Conservation (phyloP, 345 rosid species). For the Brassica rapa region DNA sequence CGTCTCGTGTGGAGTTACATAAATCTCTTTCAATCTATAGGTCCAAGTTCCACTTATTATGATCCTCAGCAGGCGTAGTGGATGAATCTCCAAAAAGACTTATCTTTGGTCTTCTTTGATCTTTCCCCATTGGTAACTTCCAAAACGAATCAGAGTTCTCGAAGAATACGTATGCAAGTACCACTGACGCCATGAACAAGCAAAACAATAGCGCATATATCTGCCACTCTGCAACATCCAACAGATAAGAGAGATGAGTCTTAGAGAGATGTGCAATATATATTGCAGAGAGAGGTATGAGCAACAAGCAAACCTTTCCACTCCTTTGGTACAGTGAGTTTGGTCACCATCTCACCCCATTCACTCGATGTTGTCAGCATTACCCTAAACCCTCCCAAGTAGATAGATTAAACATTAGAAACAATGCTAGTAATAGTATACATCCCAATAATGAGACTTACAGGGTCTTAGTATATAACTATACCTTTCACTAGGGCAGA, state of each 20-base stretch:
- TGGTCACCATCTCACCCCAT: conserved; percentile 87
- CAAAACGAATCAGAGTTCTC: conserved; percentile 87
- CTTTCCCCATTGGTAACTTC: conserved; percentile 61
- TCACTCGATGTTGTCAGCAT: conserved; percentile 71
- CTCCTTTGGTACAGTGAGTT: conserved; percentile 84
- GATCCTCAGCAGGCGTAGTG: conserved; percentile 67
- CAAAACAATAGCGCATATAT: conserved; percentile 72
- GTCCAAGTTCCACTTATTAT: conserved; percentile 52
- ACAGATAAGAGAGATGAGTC: background rate
- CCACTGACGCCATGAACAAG: conserved; percentile 79
- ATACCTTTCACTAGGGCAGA: conserved; percentile 90
- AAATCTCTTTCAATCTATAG: conserved; percentile 48
- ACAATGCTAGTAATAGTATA: background rate
- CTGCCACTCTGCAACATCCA: conserved; percentile 80
- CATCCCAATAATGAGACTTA: background rate
- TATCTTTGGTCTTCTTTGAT: conserved; percentile 61
- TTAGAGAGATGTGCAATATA: background rate
- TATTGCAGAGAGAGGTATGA: background rate
- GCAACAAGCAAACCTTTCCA: conserved; percentile 71
- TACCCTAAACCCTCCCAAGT: conserved; percentile 52
- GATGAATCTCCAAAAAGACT: conserved; percentile 55
- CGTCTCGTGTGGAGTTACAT: conserved; percentile 35
- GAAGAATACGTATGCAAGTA: conserved; percentile 74
- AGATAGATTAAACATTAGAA: background rate
- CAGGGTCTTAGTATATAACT: no score